Evolutionary conservation across 768 basidiomycete species (phyloP), one percentile per base, ranked within the genome.

Genomic region (Mycena belliarum): DNA sequence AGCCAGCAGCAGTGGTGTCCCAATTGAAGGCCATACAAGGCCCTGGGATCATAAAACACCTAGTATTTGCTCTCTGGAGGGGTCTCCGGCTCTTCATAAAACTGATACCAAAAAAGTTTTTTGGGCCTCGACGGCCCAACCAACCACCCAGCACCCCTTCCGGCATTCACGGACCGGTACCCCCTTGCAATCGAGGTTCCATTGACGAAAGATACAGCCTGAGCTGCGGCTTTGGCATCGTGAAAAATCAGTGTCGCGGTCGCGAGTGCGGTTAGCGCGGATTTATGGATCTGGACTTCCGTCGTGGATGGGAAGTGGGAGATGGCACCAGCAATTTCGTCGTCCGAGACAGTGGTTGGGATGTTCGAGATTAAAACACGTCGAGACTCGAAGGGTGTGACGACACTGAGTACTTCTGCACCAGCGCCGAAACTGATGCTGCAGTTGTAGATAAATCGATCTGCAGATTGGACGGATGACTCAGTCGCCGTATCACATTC

Each of bases 321-420:
- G 28, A 55, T 15, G 6, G 47, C 47, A 26, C 15, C 12, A 32
- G 40, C 32, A 15, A 55, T 55, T 15, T 15, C 47, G 29, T 6
- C 14, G 24, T 55, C 54, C 10, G 54, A 41, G 47, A 46, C 28
- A 4, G 54, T 49, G 9, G 61, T 24, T 15, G 80, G 77, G 20
- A 84, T 64, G 50, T 79, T 77, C 15, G 73, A 72, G 10, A 85
- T 59, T 26, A 76, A 55, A 40, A 82, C 61, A 28, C 65, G 69
- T 15, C 50, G 62, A 3, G 78, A 75, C 52, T 82, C 79, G 8
- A 75, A 74, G 1, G 71, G 65, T 3, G 79, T 78, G 49, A 65
- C 60, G 32, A 81, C 63, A 11, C 66, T 35, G 16, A 62, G 45
- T 8, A 78, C 70, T 1, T 57, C 55, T 12, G 69, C 67, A 25